Base-by-base conservation (phyloP, 371 early-diverging fungal species). In the Saksenaea vasiformis region DNA sequence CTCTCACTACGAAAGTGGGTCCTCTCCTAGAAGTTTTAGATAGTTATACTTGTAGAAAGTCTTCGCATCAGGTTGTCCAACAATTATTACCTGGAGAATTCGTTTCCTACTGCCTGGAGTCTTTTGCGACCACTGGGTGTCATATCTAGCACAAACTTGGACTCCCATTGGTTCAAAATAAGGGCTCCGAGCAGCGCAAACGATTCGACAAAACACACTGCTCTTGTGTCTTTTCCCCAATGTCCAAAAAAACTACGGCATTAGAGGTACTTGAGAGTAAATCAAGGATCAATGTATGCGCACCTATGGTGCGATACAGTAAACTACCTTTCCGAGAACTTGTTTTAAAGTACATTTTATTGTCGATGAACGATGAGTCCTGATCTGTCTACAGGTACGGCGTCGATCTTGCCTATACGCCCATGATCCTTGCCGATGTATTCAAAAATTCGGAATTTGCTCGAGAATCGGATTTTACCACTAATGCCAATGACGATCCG, bases 271-370 rank as follows among this genome's bases (percentile, higher is more conserved):
- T 87, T 34, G 76, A 78, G 53, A 66, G 70, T 8, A 87, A 86
- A 44, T 77, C 84, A 15, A 77, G 83, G 14, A 64, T 90, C 54
- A 93, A 90, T 64, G 90, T 96, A 8, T 91, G 94, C 64, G 98
- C 97, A 1, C 97, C 98, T 0, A 98, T 98, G 98, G 97, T 97
- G n/a, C 86, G 97, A 36, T 96, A 98, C 72, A 95, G 95, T 64
- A 98, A 97, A 66, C 79, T 95, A 5, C 93, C 98, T 0, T 99
- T 96, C 69, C 86, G 99, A 62, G 91, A 93, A 60, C 77, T 98
- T 1, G 88, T 96, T 38, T 80, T 94, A 60, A 84, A 88, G 89
- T 91, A 85, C 74, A 82, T 66, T 24, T 35, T 9, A 34, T 62
- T 26, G 15, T 58, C 61, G 57, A 36, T 14, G n/a, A 41, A 41